Conservation (phyloP, 768 basidiomycete species). For the Boletus pseudopeckii region DNA sequence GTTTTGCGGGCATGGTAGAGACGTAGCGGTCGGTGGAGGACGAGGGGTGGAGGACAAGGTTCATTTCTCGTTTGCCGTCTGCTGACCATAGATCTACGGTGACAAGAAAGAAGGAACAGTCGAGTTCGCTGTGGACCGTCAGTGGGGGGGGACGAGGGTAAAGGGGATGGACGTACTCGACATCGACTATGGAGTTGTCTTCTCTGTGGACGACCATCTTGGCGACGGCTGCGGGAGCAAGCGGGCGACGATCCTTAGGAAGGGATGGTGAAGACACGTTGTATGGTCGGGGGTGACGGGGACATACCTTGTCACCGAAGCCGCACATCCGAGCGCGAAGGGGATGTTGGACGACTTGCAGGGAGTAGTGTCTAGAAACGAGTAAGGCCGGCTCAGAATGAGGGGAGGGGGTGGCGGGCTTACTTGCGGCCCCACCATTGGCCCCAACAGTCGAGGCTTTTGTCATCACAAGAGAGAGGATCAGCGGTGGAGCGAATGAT, state of each 20-base stretch:
- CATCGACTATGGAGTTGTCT: conserved; percentile 64
- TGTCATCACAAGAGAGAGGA: conserved; percentile 24
- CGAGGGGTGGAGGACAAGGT: conserved; percentile 85
- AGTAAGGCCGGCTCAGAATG: neutral
- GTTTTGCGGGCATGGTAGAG: conserved; percentile 37
- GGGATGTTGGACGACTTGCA: conserved; percentile 86
- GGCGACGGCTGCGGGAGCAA: conserved; percentile 87
- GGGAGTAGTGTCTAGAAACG: conserved; percentile 63
- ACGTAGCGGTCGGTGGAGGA: conserved; percentile 66
- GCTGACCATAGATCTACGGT: conserved; percentile 92
- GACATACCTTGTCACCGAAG: conserved; percentile 87
- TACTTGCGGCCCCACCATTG: conserved; percentile 65
- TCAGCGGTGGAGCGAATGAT: neutral
- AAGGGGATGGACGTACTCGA: conserved; percentile 55
- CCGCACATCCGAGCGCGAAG: conserved; percentile 93
- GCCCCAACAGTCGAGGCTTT: conserved; percentile 63
- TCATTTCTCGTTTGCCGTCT: conserved; percentile 80
- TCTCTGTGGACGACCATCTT: conserved; percentile 74
- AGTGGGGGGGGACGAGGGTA: conserved; percentile 3
- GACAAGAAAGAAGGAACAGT: conserved; percentile 84
- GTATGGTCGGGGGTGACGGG: conserved; percentile 6
- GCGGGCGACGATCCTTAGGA: conserved; percentile 80
- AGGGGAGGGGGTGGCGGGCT: conserved; percentile 18
- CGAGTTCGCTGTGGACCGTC: conserved; percentile 58
- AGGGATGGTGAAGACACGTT: conserved; percentile 11